Evolutionary conservation across 202 grass and related monocot genomes (phyloP), one percentile per base, ranked within the genome.

Genomic region (Carex arenaria): DNA sequence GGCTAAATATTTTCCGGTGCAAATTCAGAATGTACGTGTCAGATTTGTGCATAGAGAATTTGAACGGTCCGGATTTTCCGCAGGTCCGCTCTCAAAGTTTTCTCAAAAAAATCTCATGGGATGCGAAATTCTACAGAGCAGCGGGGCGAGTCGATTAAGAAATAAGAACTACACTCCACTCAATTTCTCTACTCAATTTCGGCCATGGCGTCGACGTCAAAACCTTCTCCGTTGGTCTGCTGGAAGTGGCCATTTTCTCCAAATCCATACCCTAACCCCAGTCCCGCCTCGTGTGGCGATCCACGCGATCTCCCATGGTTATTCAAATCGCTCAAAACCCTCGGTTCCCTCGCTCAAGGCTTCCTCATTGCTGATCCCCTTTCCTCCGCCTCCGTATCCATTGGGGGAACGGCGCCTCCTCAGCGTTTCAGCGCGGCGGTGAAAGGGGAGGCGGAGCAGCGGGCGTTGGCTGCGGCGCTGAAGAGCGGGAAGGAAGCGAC

Each of bases 161-260:
- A 7, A 6, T 7, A 10, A 45, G 1, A 45, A 45, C 49, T 28
- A 30, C 49, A 55, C 49, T 10, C 5, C 55, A 61, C n/a, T 14
- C 5, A 19, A 19, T n/a, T 36, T 79, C 49, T 10, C 5, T 75
- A 61, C n/a, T 14, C 5, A 19, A 19, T n/a, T 36, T 79, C 31
- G 68, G 64, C 85, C 60, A 92, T 95, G 93, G 80, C 83, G 49
- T 49, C 77, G 56, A 53, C 65, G 56, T 23, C 49, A 32, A 91
- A 91, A 87, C 84, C 87, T 3, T 79, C 83, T n/a, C 86, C 85
- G 5, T 26, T 92, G 23, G 43, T 98, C 78, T 98, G 95, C 88
- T 95, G 94, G 89, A 93, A 92, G 71, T 95, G 95, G 93, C 95
- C 95, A 22, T 95, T 91, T 85, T 78, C 42, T 30, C 56, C 86